Base-by-base conservation (phyloP, 495 filamentous ascomycete genomes). In the Tirmania nivea region DNA sequence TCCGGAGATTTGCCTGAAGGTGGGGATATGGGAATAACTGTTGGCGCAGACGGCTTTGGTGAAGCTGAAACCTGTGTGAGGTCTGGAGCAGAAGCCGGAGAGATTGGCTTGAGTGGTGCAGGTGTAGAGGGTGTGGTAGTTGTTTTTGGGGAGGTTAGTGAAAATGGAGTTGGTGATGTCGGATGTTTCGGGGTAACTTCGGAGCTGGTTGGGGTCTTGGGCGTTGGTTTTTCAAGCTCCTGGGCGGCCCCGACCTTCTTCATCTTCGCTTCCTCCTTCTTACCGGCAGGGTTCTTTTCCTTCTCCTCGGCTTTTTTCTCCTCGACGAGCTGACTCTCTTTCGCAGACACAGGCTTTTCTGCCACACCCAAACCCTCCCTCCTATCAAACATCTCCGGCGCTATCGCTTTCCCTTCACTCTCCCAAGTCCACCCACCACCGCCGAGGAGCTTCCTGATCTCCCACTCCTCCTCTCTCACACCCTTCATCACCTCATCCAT, bases 281-380 rank as follows among this genome's bases (percentile, higher is more conserved):
- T 49, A 4, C 50, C 42, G 25, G 35, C 51, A 21, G 51, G 48
- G n/a, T 10, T 36, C n/a, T 10, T 25, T 17, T 48, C 59, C n/a
- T 25, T 51, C 39, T 56, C 17, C 21, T 56, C 37, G 5, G 54
- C 42, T 36, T 35, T 53, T 52, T 50, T 60, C 25, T 55, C 51
- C 50, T 35, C 7, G 7, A 25, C 55, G 39, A 53, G 49, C 36
- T 47, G 35, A 35, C 12, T 34, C 16, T 51, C 36, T 11, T 35
- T 45, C 20, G 47, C 52, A 48, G 56, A 58, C 19, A 64, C 63
- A 47, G 61, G 54, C 49, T 14, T 52, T 34, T 64, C 63, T 12
- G 62, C 62, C 35, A 35, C 52, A 35, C 59, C 61, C 39, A 45
- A 0, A 3, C 0, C 39, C 39, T 2, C 39, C 39, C 3, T 19